phyloP scores from a whole-genome alignment of 108 stramenopile species.

The Skeletonema tropicum region DNA sequence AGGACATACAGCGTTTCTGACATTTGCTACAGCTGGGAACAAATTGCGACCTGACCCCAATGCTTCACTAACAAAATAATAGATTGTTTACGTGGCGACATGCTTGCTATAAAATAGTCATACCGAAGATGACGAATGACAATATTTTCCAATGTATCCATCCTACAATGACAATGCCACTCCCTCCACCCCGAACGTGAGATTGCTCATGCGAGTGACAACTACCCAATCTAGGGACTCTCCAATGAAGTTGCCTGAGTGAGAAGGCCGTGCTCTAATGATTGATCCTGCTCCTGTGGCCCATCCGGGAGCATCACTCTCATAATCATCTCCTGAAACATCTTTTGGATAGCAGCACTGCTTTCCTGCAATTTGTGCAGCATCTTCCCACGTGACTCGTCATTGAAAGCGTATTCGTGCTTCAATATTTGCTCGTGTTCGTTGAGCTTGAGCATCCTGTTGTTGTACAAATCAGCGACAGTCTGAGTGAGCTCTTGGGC shows the following conservation, averaged over 20 bases:
- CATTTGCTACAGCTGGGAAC: slow-evolving; percentile 89
- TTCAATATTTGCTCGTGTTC: slow-evolving; percentile 45
- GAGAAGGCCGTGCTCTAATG: slow-evolving; percentile 2
- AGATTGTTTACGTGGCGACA: not conserved
- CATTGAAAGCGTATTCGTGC: slow-evolving; percentile 38
- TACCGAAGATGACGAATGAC: not conserved
- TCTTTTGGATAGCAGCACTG: slow-evolving; percentile 23
- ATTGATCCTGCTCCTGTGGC: not conserved
- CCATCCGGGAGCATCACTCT: slow-evolving; percentile 22
- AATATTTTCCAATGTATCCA: not conserved
- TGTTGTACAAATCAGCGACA: slow-evolving; percentile 49
- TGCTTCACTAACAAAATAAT: slow-evolving; percentile 5
- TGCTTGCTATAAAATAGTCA: not conserved
- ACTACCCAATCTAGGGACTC: not conserved
- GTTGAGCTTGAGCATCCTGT: slow-evolving; percentile 25
- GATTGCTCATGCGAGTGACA: not conserved
- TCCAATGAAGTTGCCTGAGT: slow-evolving; percentile 17
- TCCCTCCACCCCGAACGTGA: not conserved
- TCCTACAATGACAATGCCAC: not conserved
- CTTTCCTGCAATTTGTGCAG: slow-evolving; percentile 38
- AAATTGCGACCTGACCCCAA: slow-evolving; percentile 51
- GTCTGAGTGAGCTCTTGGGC: slow-evolving; percentile 45
- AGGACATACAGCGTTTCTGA: slow-evolving; percentile 97
- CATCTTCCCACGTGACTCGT: slow-evolving; percentile 45
- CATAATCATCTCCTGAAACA: slow-evolving; percentile 41